These are phyloP conservation scores for Globisporangium irregulare DNA, from an alignment of 352 stramenopile genomes.

Conservation along the genomic window DNA sequence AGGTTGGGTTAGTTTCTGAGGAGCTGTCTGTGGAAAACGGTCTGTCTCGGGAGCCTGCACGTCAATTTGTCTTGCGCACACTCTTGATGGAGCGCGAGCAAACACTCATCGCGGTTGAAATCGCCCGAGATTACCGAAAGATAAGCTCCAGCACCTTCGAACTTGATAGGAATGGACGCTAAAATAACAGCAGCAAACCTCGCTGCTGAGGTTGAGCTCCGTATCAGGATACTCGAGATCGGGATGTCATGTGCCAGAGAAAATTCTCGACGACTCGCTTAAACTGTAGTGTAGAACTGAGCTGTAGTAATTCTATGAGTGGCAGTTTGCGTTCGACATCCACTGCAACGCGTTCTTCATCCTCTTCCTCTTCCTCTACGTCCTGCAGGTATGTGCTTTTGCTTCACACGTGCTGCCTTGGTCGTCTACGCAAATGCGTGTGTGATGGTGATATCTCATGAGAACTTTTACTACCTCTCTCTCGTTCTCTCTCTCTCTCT, in stretches of 20 bases:
- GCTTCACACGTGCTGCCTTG: neutral
- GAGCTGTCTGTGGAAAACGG: neutral
- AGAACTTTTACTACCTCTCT: neutral
- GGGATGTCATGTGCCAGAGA: no score
- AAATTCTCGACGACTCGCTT: no score
- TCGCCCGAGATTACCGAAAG: no score
- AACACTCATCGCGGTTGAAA: no score
- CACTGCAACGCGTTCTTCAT: conserved; percentile 99
- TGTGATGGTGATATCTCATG: neutral
- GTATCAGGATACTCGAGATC: no score
- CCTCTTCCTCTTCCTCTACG: conserved; percentile 95
- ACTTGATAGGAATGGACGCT: no score
- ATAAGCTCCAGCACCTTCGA: no score
- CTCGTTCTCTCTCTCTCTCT: neutral
- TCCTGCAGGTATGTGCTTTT: conserved; percentile 67
- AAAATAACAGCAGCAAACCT: no score
- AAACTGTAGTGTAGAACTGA: conserved; percentile 39
- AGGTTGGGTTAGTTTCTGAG: neutral
- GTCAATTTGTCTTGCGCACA: no score
- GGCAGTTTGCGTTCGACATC: conserved; percentile 76
- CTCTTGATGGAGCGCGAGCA: no score
- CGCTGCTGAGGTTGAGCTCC: no score
- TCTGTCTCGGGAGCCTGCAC: no score
- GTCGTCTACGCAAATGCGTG: neutral
- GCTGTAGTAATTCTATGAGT: conserved; percentile 67